Percentiles rank a stretch among this genome's conserved stretches.
These are phyloP conservation scores for Maudiozyma humilis DNA, from an alignment of 1,139 yeast genomes.

Conservation along the genomic window DNA sequence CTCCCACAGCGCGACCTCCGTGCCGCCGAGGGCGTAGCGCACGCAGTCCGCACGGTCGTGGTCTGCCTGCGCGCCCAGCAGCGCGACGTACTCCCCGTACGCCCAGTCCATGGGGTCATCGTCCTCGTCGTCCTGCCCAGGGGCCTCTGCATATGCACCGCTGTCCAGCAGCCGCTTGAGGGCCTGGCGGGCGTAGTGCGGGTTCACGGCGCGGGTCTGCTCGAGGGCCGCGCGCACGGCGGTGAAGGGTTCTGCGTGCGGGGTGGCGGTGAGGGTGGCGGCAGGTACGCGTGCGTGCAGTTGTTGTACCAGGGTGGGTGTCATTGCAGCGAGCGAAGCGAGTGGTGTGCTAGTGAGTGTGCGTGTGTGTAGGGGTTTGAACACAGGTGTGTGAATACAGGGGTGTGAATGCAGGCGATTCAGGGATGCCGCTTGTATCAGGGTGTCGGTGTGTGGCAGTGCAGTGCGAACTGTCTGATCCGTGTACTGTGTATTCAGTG, in stretches of 20 bases:
- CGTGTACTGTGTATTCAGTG: too few species aligned
- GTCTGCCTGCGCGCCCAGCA: constrained; percentile 48
- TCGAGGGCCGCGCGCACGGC: neutral
- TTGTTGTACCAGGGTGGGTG: neutral
- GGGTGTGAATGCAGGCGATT: too few species aligned
- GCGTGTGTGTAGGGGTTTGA: too few species aligned
- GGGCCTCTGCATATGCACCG: too few species aligned
- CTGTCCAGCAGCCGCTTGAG: neutral
- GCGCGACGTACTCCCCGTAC: constrained; percentile 44
- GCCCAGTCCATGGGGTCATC: constrained; percentile 32
- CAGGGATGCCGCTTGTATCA: too few species aligned
- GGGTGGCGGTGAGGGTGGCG: neutral
- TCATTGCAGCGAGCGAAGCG: neutral
- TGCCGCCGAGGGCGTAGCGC: constrained; percentile 41
- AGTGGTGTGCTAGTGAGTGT: too few species aligned
- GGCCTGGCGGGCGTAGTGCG: neutral
- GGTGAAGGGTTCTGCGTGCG: neutral
- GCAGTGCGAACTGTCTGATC: too few species aligned
- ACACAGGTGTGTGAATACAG: too few species aligned
- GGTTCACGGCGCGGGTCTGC: neutral
- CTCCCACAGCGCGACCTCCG: constrained; percentile 42
- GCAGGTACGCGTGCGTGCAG: neutral
- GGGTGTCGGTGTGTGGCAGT: too few species aligned
- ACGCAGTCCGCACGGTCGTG: constrained; percentile 58
- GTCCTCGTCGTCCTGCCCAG: neutral